Conservation (phyloP, 768 basidiomycete species). For the Clitopilus hobsonii region DNA sequence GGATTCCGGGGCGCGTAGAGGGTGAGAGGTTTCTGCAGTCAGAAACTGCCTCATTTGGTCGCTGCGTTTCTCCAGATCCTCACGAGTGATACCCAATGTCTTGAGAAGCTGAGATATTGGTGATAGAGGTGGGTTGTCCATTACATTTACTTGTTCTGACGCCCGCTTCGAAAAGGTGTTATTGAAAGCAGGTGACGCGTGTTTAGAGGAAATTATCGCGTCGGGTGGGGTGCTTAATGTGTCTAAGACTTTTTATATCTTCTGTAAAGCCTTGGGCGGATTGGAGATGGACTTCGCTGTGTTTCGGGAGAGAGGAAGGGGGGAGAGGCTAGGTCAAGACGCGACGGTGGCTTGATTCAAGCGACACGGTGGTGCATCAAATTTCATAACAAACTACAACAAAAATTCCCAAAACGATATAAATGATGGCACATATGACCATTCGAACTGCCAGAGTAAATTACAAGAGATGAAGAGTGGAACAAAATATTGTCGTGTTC, state of each 20-base stretch:
- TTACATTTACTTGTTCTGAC: conserved; percentile 14
- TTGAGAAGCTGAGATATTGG: conserved; percentile 72
- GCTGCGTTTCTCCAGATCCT: conserved; percentile 67
- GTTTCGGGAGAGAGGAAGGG: conserved; percentile 7
- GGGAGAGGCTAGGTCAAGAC: conserved; percentile 7
- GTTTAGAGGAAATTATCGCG: too few species aligned
- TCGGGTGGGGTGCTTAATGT: too few species aligned
- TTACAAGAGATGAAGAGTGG: background rate
- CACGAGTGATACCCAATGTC: conserved; percentile 71
- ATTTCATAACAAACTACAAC: conserved; percentile 6
- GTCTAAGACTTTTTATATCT: too few species aligned
- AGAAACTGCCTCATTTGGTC: conserved; percentile 81
- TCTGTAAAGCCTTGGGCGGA: background rate
- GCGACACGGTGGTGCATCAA: conserved; percentile 3
- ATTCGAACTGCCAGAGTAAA: background rate
- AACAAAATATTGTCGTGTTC: too few species aligned
- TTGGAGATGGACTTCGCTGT: conserved; percentile 1
- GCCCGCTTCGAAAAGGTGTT: conserved; percentile 4
- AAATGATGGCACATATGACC: background rate
- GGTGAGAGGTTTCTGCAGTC: conserved; percentile 43
- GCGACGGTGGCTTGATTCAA: conserved; percentile 7
- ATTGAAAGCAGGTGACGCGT: conserved; percentile 3
- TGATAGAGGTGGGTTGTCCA: conserved; percentile 44
- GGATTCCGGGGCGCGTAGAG: conserved; percentile 40
- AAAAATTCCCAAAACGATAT: conserved; percentile 7